Base-by-base conservation (phyloP, 495 filamentous ascomycete genomes). In the Penicillium goetzii region DNA sequence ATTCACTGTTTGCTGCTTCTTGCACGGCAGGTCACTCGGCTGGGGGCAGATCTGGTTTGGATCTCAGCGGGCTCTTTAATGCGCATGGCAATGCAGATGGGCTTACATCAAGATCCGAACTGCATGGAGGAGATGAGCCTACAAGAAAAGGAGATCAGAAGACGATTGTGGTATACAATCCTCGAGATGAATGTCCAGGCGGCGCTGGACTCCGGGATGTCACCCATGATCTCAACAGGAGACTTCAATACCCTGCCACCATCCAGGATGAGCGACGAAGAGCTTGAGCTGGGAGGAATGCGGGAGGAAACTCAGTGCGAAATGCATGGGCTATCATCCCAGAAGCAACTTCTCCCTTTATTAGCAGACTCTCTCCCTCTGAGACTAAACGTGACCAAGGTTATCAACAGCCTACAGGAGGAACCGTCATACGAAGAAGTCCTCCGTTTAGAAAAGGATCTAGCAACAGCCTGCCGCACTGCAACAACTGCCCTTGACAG, bases 81-180 rank as follows among this genome's bases (percentile, higher is more conserved):
- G 9, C 71, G 78, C n/a, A 81, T 71, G 59, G 82, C 83, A 5
- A 84, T 86, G 77, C 76, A 82, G 41, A 84, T 86, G 67, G 82
- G 82, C 0, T 58, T 86, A 7, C 82, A 88, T 71, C 81, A 79
- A 30, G 86, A 88, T 63, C 85, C 85, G 0, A 75, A 76, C 51
- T 57, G 75, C 60, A 68, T 85, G 10, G 75, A 72, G 2, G 55
- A 59, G 8, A 83, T 83, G 73, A 63, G 73, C 2, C 5, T 71
- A 0, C 51, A 78, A 25, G 69, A 83, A 33, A 76, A 74, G 25
- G 83, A 87, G 58, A 43, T 85, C 0, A 79, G 85, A 26, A 72
- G 84, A 53, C 65, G 84, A 34, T 62, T 88, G 3, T 89, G 86
- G 86, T 80, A 78, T 21, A 86, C 84, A 0, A 81, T 89, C 21